phyloP scores from a whole-genome alignment of 2,329 filamentous ascomycete species.

The Aspergillus pseudoviridinutans region DNA sequence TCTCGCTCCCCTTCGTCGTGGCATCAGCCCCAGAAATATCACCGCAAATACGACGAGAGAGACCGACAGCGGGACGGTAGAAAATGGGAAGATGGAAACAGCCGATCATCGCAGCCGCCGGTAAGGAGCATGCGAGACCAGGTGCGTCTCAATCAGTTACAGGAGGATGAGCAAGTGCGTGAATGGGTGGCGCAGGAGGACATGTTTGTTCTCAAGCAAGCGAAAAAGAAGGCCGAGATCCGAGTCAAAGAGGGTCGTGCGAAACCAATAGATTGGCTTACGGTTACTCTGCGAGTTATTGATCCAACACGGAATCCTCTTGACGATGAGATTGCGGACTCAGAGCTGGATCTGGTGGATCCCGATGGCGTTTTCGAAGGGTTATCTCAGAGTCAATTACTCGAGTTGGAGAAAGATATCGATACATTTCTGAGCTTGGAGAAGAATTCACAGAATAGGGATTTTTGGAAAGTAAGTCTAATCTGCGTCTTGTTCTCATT shows the following conservation, averaged over 20 bases:
- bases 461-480: constrained; percentile 73
- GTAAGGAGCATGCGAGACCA: constrained; percentile 41
- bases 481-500: not conserved
- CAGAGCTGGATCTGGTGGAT: constrained; percentile 73
- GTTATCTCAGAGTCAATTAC: constrained; percentile 63
- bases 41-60: constrained; percentile 31
- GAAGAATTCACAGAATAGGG: constrained; percentile 68
- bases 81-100: constrained; percentile 20
- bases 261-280: constrained; percentile 88
- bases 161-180: constrained; percentile 71
- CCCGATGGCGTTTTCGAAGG: constrained; percentile 77
- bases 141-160: constrained; percentile 51
- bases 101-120: constrained; percentile 19
- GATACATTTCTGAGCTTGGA: constrained; percentile 76
- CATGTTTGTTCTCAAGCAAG: constrained; percentile 90
- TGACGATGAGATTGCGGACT: constrained; percentile 77
- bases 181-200: constrained; percentile 93
- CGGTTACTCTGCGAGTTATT: constrained; percentile 83
- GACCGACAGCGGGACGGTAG: constrained; percentile 23
- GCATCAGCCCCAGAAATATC: constrained; percentile 35
- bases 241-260: constrained; percentile 87
- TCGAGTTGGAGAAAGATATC: constrained; percentile 78
- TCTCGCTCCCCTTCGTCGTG: constrained; percentile 41
- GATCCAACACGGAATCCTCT: constrained; percentile 74
- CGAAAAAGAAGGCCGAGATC: constrained; percentile 96